Evolutionary conservation across 2,329 filamentous ascomycete species (phyloP).

Genomic region (Exophiala dermatitidis): DNA sequence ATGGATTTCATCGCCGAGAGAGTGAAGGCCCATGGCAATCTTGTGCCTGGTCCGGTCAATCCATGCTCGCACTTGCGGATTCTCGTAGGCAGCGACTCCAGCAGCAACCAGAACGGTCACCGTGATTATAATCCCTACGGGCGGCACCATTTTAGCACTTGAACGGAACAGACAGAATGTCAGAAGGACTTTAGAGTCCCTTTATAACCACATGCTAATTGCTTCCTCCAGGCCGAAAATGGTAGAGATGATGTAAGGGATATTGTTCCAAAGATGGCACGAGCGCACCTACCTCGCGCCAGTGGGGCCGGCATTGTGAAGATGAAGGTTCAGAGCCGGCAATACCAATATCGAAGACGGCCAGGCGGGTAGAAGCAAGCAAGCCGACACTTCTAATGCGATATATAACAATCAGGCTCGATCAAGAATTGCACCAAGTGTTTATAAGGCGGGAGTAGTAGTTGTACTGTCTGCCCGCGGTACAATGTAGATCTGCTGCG

Average conservation of each 20-base stretch:
- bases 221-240: background rate
- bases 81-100: conserved; percentile 57
- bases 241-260: conserved; percentile 24
- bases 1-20: conserved; percentile 54
- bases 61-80: conserved; percentile 57
- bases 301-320: conserved; percentile 41
- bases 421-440: no score
- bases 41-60: conserved; percentile 55
- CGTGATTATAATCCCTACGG: conserved; percentile 54
- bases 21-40: conserved; percentile 53
- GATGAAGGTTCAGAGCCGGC: background rate
- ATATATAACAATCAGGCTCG: no score
- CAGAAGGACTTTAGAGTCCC: background rate
- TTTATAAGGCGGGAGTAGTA: background rate
- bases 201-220: background rate
- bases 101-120: conserved; percentile 56
- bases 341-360: background rate
- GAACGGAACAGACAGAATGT: background rate
- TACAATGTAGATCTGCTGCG: conserved; percentile 4
- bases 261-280: conserved; percentile 2
- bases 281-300: conserved; percentile 39
- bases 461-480: background rate
- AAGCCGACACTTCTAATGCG: no score
- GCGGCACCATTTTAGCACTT: conserved; percentile 24
- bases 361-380: background rate